These are phyloP conservation scores for Neonothopanus nambi DNA, from an alignment of 1,284 basidiomycete species.

Conservation along the genomic window DNA sequence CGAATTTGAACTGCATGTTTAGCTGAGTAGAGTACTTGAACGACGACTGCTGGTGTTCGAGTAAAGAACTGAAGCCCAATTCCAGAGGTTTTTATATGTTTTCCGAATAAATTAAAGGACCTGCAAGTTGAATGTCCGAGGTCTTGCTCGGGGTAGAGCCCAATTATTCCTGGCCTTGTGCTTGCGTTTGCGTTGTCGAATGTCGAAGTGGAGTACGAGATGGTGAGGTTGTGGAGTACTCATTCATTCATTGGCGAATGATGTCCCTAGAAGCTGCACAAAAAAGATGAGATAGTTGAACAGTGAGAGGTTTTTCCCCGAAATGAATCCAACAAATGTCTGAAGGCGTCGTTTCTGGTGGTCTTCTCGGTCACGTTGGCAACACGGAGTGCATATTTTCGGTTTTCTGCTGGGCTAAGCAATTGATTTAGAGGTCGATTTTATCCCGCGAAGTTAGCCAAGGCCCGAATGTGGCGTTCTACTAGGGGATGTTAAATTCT, in stretches of 20 bases:
- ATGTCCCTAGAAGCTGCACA: background rate
- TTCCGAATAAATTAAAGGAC: background rate
- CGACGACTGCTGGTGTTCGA: conserved; percentile 13
- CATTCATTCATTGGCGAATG: background rate
- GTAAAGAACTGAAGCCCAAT: background rate
- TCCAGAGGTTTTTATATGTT: conserved; percentile 5
- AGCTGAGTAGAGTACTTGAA: conserved; percentile 8
- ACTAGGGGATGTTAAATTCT: no score
- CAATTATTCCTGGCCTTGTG: no score
- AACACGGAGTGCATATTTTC: background rate
- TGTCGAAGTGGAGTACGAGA: conserved; percentile 5
- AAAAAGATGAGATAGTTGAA: background rate
- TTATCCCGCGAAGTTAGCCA: background rate
- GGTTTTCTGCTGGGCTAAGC: background rate
- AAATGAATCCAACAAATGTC: background rate
- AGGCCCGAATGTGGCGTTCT: no score
- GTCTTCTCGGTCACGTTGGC: background rate
- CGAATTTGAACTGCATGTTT: conserved; percentile 29
- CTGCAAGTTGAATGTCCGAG: background rate
- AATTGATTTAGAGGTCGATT: background rate
- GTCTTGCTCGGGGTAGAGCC: background rate
- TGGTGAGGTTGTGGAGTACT: background rate
- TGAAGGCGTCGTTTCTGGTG: background rate
- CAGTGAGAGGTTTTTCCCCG: background rate
- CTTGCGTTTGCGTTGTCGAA: background rate